A percentile compares a stretch with the other conserved stretches of the same genome.
phyloP scores from a whole-genome alignment of 371 early-diverging fungal species.

The Rhizopus stolonifer region DNA sequence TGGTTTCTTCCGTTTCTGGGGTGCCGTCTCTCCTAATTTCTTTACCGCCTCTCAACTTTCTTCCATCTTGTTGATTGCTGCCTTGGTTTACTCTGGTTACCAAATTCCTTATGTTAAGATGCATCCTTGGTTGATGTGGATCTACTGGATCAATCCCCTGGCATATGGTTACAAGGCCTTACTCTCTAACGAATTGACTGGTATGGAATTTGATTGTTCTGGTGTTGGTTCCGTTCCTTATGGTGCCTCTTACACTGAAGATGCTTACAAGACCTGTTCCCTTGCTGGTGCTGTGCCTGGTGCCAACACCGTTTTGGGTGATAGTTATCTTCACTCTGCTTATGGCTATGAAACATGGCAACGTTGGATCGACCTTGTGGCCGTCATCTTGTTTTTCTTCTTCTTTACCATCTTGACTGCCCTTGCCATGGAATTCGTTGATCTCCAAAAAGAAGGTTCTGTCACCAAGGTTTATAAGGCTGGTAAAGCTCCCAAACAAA shows the following conservation, averaged over 20 bases:
- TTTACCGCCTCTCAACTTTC: constrained; percentile 58
- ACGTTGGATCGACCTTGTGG: constrained; percentile 61
- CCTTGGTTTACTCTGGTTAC: constrained; percentile 65
- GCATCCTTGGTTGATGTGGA: constrained; percentile 73
- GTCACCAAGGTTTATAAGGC: constrained; percentile 57
- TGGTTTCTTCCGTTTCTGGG: constrained; percentile 62
- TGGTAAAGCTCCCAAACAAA: constrained; percentile 30
- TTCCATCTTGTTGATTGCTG: constrained; percentile 53
- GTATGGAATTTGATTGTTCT: constrained; percentile 34
- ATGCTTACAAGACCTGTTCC: constrained; percentile 57
- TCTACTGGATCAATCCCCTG: constrained; percentile 70
- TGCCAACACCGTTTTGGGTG: constrained; percentile 40
- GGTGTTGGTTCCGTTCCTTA: constrained; percentile 45
- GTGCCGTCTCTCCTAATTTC: constrained; percentile 56
- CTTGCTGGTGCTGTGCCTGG: constrained; percentile 54
- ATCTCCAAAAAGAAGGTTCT: constrained; percentile 47
- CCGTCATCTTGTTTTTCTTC: constrained; percentile 50
- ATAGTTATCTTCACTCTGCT: constrained; percentile 45
- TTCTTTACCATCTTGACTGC: constrained; percentile 52
- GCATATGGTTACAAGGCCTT: constrained; percentile 64
- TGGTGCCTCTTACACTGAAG: constrained; percentile 42
- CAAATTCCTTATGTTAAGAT: constrained; percentile 57
- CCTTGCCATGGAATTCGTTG: constrained; percentile 52
- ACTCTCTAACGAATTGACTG: constrained; percentile 65
- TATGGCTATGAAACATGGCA: constrained; percentile 37